Conservation (phyloP, 257 asterid genomes). For the Thymus mandschuricus region DNA sequence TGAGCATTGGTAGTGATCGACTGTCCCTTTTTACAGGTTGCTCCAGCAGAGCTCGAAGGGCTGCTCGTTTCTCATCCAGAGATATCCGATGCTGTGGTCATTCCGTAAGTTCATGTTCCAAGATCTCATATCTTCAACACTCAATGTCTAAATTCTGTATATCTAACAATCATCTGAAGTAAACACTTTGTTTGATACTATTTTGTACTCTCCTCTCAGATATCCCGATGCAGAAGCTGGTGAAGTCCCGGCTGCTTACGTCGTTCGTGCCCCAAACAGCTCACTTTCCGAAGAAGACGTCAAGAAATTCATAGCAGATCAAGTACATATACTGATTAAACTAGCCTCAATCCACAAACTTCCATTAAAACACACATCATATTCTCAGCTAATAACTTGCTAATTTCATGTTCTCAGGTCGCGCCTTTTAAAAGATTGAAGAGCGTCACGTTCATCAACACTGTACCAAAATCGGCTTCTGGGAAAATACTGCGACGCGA, state of each 20-base stretch:
- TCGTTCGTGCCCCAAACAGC: slow-evolving; percentile 84
- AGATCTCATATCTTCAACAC: neutral
- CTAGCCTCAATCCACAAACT: too few species aligned
- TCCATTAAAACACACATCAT: too few species aligned
- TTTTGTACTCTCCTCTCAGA: slow-evolving; percentile 38
- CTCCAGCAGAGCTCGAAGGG: slow-evolving; percentile 99
- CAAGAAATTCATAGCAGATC: slow-evolving; percentile 80
- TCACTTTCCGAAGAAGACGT: slow-evolving; percentile 84
- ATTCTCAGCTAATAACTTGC: neutral
- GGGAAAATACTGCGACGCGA: slow-evolving; percentile 93
- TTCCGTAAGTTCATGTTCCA: slow-evolving; percentile 62
- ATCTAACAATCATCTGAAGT: too few species aligned
- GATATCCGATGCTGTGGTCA: slow-evolving; percentile 92
- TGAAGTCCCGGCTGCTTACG: slow-evolving; percentile 86
- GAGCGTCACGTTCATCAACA: slow-evolving; percentile 68
- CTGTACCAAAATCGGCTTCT: slow-evolving; percentile 85
- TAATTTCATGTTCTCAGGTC: slow-evolving; percentile 49
- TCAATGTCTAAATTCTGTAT: neutral
- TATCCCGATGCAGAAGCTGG: slow-evolving; percentile 99
- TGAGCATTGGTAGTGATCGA: neutral
- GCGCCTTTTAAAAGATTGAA: slow-evolving; percentile 80
- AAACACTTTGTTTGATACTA: neutral
- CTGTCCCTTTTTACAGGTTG: slow-evolving; percentile 56
- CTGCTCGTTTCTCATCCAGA: slow-evolving; percentile 89
- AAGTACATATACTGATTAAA: slow-evolving; percentile 47